Evolutionary conservation across 768 basidiomycete species (phyloP), one percentile per base, ranked within the genome.

Genomic region (Collybia mongolica): DNA sequence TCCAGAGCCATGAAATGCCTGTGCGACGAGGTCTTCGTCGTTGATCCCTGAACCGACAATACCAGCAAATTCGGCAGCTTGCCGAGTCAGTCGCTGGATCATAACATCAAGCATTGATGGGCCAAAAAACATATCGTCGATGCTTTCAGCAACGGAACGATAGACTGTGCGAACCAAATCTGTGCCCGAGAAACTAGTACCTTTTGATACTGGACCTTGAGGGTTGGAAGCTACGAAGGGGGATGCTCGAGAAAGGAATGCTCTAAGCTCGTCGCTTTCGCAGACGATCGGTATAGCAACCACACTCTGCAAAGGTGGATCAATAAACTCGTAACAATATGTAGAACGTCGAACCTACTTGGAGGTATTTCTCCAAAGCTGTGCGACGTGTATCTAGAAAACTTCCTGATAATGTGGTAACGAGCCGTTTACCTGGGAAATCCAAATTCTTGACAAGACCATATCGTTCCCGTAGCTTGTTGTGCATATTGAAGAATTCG

Each of bases 111-210:
- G 70, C 92, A 97, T 94, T 0, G 93, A 94, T 2, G 90, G 95
- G 2, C 92, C 94, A 56, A 96, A 93, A 69, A 96, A 87, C 81
- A 97, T 92, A 66, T 98, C 97, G 65, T 99, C 97, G 60, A 98
- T 86, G 64, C 93, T 94, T 55, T 92, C 90, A 5, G 96, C 83
- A 40, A 99, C 90, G 20, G 93, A 91, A 24, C 88, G 85, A 64
- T 96, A 98, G 50, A 99, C 80, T 19, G 84, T 88, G 48, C 86
- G 86, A 46, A 98, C 90, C 32, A 97, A 76, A 49, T 83, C 84
- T 12, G 82, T 82, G 6, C 87, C 86, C 17, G 86, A 83, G 59
- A 87, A 85, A 0, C 74, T 66, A 5, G 73, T 57, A 9, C 70
- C 62, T 63, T 85, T 81, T 9, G 72, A 51, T 2, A 60, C 52